Base-by-base conservation (phyloP, 164 flowering plant genomes). In the Vitis labrusca region DNA sequence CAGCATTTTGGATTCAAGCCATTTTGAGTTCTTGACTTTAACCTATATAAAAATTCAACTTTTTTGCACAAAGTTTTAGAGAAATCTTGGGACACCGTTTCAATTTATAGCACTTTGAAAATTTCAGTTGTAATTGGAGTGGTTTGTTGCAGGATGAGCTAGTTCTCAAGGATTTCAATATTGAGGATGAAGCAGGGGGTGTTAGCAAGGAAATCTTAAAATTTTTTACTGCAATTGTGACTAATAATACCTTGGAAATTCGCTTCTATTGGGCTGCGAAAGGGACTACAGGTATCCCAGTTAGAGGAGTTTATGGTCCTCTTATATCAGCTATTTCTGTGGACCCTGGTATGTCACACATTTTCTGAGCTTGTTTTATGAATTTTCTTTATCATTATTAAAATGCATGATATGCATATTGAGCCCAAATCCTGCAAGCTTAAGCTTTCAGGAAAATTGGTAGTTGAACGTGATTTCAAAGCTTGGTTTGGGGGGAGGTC, bases 161-260 rank as follows among this genome's bases (percentile, higher is more conserved):
- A 54, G 85, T 77, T 65, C 53, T 60, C 73, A 82, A 86, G 79
- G 90, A 89, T 80, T 89, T 89, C 73, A 81, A 88, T 57, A 85
- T 88, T 47, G 82, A 62, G 66, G 73, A 74, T 48, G 85, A 76
- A 78, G 91, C 90, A 10, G 79, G 81, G 10, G 90, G 90, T 12
- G 70, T 63, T 55, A 74, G 81, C 7, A 83, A 64, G 67, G 75
- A 51, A 61, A 16, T 78, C 1, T 53, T 74, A 29, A 77, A 69
- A 65, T 67, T 19, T 0, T 81, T 74, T 55, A 50, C 74, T 56
- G 85, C 74, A n/a, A 32, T 23, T 59, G 88, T 87, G 12, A 55
- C 55, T 17, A 57, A 48, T 62, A 66, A n/a, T 12, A 79, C 74
- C 29, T 59, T 81, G 73, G 81, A 76, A 74, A 81, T 78, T 4